These are phyloP conservation scores for Coemansia brasiliensis DNA, from an alignment of 192 early-diverging fungal species.

Conservation along the genomic window DNA sequence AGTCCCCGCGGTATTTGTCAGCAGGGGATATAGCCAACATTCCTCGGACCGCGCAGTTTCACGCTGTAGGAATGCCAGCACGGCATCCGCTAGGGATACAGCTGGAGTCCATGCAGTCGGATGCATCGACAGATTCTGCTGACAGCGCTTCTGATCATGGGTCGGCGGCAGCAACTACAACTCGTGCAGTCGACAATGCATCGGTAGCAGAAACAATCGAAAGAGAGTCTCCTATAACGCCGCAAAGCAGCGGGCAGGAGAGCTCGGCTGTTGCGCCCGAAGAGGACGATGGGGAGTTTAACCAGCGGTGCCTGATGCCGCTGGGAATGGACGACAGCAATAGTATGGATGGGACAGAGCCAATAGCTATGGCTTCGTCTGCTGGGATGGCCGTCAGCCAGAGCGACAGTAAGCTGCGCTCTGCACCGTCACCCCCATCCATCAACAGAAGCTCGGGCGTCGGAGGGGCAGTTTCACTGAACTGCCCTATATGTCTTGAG, in stretches of 20 bases:
- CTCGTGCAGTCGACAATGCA: not conserved
- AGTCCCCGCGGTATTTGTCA: conserved; percentile 11
- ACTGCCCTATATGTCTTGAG: conserved; percentile 73
- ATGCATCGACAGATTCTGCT: conserved; percentile 32
- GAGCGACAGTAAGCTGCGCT: conserved; percentile 4
- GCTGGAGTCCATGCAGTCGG: conserved; percentile 33
- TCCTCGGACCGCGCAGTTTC: conserved; percentile 50
- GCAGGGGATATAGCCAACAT: conserved; percentile 35
- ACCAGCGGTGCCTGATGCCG: conserved; percentile 16
- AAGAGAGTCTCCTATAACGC: conserved; percentile 3
- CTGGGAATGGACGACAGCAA: conserved; percentile 13
- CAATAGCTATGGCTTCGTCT: not conserved
- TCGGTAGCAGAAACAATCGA: conserved; percentile 5
- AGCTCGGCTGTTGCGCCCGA: conserved; percentile 13
- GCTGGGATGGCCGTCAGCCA: not conserved
- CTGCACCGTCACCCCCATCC: conserved; percentile 9
- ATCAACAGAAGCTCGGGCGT: not conserved
- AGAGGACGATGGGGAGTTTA: conserved; percentile 8
- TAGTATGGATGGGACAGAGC: not conserved
- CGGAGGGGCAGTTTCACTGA: not conserved
- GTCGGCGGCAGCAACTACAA: not conserved
- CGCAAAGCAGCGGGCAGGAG: conserved; percentile 8
- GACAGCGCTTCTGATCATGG: conserved; percentile 19
- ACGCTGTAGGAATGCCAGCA: conserved; percentile 46
- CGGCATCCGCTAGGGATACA: conserved; percentile 50